Conservation (phyloP, 2,329 filamentous ascomycete genomes). For the Hymenoscyphus repandus region DNA sequence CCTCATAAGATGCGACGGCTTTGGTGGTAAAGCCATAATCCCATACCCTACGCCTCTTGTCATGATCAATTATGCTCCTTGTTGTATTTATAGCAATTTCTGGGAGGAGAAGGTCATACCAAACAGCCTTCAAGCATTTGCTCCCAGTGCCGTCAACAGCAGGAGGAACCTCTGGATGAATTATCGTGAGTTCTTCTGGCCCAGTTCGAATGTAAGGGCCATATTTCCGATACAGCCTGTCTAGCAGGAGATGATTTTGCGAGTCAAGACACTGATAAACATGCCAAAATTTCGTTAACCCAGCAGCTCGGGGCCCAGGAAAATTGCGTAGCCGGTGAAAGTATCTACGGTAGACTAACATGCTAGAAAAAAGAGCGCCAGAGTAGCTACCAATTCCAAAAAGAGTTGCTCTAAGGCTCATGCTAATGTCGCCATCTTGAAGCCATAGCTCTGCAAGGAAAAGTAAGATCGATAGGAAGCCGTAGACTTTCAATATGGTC, state of each 20-base stretch:
- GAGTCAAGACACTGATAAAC: neutral
- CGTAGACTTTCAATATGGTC: neutral
- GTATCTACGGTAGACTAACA: conserved; percentile 2
- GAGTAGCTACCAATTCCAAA: neutral
- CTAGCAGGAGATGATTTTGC: conserved; percentile 2
- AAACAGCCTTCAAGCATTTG: conserved; percentile 8
- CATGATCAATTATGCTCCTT: conserved; percentile 1
- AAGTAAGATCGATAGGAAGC: neutral
- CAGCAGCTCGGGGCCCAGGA: conserved; percentile 4
- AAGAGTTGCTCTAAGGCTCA: neutral
- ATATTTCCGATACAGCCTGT: conserved; percentile 4
- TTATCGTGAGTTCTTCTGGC: conserved; percentile 5
- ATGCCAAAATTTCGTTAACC: conserved; percentile 5
- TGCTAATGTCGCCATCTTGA: neutral
- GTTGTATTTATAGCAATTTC: conserved; percentile 1
- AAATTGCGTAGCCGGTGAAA: conserved; percentile 8
- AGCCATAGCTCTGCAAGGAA: neutral
- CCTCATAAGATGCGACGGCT: neutral
- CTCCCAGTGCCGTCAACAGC: neutral
- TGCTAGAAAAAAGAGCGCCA: conserved; percentile 1
- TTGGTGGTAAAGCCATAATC: conserved; percentile 2
- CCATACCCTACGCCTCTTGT: conserved; percentile 7
- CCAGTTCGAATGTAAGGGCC: conserved; percentile 4
- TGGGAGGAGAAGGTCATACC: conserved; percentile 7
- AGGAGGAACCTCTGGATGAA: conserved; percentile 37